Conservation (phyloP, 208 protist species). For the Leishmania martiniquensis region DNA sequence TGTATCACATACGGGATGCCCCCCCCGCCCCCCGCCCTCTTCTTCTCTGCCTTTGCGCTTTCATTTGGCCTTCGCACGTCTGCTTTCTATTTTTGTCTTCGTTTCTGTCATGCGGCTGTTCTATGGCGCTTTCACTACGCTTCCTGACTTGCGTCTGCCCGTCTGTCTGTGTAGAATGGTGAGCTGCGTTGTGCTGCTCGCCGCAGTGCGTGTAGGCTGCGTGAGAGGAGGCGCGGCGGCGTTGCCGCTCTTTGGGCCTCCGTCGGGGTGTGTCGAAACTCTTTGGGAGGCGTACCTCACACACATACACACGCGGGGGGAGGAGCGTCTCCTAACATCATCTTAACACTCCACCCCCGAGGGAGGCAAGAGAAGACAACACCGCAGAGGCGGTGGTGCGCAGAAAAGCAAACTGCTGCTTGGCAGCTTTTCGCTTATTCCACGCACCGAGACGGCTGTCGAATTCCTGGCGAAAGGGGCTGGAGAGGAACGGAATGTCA, state of each 20-base stretch:
- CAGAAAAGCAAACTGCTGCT: not conserved
- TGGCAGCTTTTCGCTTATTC: not conserved
- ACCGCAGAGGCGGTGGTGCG: not conserved
- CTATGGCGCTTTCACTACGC: not conserved
- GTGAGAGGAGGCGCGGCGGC: not conserved
- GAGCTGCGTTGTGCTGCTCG: not conserved
- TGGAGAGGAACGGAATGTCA: not conserved
- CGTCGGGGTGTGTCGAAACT: not conserved
- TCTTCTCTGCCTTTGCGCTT: too few species aligned
- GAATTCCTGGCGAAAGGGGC: not conserved
- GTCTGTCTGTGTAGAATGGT: slow-evolving; percentile 4
- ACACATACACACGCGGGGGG: too few species aligned
- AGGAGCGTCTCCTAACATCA: not conserved
- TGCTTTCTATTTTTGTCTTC: slow-evolving; percentile 16
- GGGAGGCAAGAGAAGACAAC: not conserved
- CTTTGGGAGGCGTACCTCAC: not conserved
- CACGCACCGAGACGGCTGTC: not conserved
- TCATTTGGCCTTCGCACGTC: not conserved
- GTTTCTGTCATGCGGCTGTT: not conserved
- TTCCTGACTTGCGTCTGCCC: slow-evolving; percentile 5
- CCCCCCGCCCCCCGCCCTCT: too few species aligned
- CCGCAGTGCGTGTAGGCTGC: not conserved
- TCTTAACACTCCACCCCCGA: not conserved
- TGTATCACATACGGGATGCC: too few species aligned
- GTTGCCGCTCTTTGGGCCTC: not conserved